A percentile compares a stretch with the other conserved stretches of the same genome.
These are phyloP conservation scores for Saccharomycopsis sp. DNA, from an alignment of 805 yeast genomes.

Conservation along the genomic window DNA sequence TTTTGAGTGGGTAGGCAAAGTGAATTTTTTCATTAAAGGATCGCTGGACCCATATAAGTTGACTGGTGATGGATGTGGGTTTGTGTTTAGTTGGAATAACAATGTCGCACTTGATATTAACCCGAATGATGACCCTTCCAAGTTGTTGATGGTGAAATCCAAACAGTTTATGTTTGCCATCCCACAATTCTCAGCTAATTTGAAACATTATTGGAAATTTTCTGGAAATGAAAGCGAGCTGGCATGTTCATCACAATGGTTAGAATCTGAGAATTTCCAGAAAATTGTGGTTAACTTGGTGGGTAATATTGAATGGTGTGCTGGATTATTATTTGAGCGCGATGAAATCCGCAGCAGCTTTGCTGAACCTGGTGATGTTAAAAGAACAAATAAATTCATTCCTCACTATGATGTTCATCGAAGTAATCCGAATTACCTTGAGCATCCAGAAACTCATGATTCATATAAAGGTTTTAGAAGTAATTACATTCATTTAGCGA, in stretches of 20 bases:
- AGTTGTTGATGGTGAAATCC: slow-evolving; percentile 48
- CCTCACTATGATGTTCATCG: slow-evolving; percentile 61
- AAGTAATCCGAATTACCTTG: slow-evolving; percentile 46
- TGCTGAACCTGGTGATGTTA: slow-evolving; percentile 28
- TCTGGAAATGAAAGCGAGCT: not conserved
- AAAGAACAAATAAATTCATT: slow-evolving; percentile 40
- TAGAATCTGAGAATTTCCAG: slow-evolving; percentile 6
- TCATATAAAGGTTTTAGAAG: slow-evolving; percentile 57
- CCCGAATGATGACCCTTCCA: slow-evolving; percentile 41
- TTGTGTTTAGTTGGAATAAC: slow-evolving; percentile 58
- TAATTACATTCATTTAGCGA: slow-evolving; percentile 52
- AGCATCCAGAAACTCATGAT: slow-evolving; percentile 42
- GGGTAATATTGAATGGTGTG: slow-evolving; percentile 69
- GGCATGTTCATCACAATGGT: not conserved
- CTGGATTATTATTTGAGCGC: slow-evolving; percentile 64
- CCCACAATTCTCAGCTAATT: slow-evolving; percentile 34
- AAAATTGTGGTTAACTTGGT: slow-evolving; percentile 55
- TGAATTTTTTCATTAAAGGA: slow-evolving; percentile 59
- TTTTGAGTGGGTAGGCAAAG: slow-evolving; percentile 37
- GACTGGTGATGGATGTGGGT: slow-evolving; percentile 53
- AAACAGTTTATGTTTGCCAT: slow-evolving; percentile 50
- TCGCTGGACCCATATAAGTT: slow-evolving; percentile 52
- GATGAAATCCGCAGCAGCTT: slow-evolving; percentile 43
- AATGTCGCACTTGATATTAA: slow-evolving; percentile 45
- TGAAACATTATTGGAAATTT: slow-evolving; percentile 4